phyloP scores from a whole-genome alignment of 768 basidiomycete species.

The Candolleomyces eurysporus region DNA sequence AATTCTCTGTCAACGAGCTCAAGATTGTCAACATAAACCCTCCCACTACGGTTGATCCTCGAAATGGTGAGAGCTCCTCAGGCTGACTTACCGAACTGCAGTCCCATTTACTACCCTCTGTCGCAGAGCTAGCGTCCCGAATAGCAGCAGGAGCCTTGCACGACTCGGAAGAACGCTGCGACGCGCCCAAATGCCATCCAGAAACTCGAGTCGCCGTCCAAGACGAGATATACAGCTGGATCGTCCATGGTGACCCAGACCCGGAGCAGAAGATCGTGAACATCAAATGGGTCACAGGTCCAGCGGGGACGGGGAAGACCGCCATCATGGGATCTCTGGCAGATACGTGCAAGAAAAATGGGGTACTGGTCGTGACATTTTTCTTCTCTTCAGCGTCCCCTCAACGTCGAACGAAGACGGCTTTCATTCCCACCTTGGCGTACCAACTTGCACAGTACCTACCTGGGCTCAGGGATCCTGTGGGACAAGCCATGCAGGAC shows the following conservation, averaged over 20 bases:
- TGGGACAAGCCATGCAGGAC: neutral
- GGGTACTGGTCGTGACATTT: slow-evolving; percentile 7
- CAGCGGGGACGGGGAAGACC: too few relatives aligned
- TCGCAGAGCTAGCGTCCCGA: neutral
- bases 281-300: too few relatives aligned
- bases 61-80: too few relatives aligned
- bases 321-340: too few relatives aligned
- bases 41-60: too few relatives aligned
- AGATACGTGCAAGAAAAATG: neutral
- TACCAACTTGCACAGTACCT: neutral
- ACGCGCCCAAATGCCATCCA: slow-evolving; percentile 3
- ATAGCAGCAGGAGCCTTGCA: slow-evolving; percentile 6
- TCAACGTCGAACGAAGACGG: neutral
- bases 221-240: slow-evolving; percentile 6
- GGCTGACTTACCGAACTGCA: too few relatives aligned
- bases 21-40: too few relatives aligned
- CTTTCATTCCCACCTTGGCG: neutral
- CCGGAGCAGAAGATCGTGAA: too few relatives aligned
- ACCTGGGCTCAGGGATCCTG: neutral
- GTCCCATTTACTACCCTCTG: neutral
- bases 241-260: neutral
- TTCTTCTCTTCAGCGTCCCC: slow-evolving; percentile 1
- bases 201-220: slow-evolving; percentile 8
- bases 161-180: slow-evolving; percentile 9
- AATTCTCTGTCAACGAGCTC: too few relatives aligned